Conservation (phyloP, 371 early-diverging fungal genomes). For the Mucor saturninus region DNA sequence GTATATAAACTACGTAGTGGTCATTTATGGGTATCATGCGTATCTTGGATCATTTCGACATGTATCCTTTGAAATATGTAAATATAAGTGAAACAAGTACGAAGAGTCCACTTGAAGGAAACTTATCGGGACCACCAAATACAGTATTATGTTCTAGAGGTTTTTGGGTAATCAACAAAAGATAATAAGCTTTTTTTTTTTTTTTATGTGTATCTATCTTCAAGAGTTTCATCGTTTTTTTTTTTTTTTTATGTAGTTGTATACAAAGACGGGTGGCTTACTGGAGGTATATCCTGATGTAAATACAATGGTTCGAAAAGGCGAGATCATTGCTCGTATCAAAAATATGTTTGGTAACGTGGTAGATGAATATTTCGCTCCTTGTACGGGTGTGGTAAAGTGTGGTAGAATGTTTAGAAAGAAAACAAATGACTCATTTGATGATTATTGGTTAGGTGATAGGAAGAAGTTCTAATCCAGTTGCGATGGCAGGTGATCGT, state of each 20-base stretch:
- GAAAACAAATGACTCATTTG: too few relatives aligned
- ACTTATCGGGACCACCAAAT: constrained; percentile 20
- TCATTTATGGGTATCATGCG: constrained; percentile 38
- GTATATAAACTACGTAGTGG: constrained; percentile 23
- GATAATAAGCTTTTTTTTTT: not conserved
- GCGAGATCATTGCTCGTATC: constrained; percentile 82
- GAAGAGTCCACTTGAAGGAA: not conserved
- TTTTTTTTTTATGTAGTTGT: constrained; percentile 19
- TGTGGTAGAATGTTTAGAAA: too few relatives aligned
- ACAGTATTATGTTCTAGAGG: constrained; percentile 37
- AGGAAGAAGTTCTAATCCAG: constrained; percentile 60
- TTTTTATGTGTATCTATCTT: too few relatives aligned
- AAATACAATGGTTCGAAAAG: constrained; percentile 80
- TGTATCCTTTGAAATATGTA: constrained; percentile 25
- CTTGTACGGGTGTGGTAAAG: constrained; percentile 73
- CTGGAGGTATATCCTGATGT: constrained; percentile 81
- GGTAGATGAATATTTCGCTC: constrained; percentile 81
- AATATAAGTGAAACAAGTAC: constrained; percentile 6
- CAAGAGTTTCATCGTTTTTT: not conserved
- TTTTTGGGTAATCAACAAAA: constrained; percentile 33
- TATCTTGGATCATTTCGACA: constrained; percentile 35
- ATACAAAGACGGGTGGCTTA: constrained; percentile 64
- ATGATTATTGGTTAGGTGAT: constrained; percentile 26
- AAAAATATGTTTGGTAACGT: constrained; percentile 88
- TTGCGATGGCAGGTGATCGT: constrained; percentile 75